Conservation (phyloP, 2,329 filamentous ascomycete species). For the Claviceps purpurea region DNA sequence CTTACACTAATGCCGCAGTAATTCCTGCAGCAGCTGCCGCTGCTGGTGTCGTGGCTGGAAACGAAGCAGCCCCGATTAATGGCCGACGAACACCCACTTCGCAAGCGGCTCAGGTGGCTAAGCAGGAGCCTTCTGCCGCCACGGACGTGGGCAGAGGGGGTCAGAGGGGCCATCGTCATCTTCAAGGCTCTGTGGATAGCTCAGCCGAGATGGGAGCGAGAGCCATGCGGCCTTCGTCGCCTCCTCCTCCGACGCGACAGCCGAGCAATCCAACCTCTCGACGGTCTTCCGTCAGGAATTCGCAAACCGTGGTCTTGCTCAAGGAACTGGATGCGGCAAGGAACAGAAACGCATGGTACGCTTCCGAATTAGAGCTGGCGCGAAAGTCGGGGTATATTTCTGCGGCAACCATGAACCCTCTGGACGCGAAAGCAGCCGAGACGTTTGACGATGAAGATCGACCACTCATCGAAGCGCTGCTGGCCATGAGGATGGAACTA, state of each 20-base stretch:
- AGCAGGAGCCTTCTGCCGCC: constrained; percentile 20
- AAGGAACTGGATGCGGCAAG: constrained; percentile 79
- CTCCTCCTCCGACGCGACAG: constrained; percentile 44
- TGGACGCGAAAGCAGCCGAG: constrained; percentile 66
- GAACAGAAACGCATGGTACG: constrained; percentile 91
- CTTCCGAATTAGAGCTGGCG: constrained; percentile 84
- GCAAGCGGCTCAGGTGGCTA: constrained; percentile 35
- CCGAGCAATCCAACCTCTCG: constrained; percentile 44
- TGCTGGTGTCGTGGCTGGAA: constrained; percentile 17
- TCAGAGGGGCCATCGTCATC: constrained; percentile 24
- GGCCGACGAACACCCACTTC: constrained; percentile 50
- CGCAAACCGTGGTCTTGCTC: constrained; percentile 59
- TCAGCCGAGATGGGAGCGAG: constrained; percentile 43
- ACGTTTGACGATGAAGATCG: constrained; percentile 85
- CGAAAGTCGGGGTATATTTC: constrained; percentile 78
- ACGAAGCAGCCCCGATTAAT: constrained; percentile 40
- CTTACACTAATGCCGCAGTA: constrained; percentile 5
- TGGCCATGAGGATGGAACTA: constrained; percentile 83
- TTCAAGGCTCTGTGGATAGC: constrained; percentile 56
- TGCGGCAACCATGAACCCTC: constrained; percentile 53
- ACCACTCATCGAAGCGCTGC: constrained; percentile 78
- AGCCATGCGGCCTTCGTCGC: constrained; percentile 38
- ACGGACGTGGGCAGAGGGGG: constrained; percentile 21
- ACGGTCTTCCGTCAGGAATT: constrained; percentile 46
- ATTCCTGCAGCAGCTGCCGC: constrained; percentile 21